Evolutionary conservation across 2,329 filamentous ascomycete species (phyloP).

Genomic region (Colletotrichum eremochloae): DNA sequence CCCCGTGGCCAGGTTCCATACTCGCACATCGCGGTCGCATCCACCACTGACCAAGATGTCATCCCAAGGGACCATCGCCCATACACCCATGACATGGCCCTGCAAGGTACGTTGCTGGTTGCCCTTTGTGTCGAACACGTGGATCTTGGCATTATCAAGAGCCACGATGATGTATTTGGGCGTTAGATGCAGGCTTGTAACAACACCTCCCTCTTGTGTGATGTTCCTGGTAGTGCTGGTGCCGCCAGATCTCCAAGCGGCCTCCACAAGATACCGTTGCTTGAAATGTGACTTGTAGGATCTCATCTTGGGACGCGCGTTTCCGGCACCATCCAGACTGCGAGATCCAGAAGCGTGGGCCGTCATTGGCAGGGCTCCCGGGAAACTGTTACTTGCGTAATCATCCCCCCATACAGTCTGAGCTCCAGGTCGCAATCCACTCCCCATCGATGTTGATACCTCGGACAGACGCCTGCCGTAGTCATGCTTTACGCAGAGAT

Average conservation of each 20-base stretch:
- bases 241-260: constrained; percentile 95
- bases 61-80: constrained; percentile 99
- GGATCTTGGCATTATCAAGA: constrained; percentile 97
- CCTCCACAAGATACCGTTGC: constrained; percentile 95
- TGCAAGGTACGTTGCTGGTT: constrained; percentile 89
- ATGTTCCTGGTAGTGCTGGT: constrained; percentile 86
- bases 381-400: constrained; percentile 58
- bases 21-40: constrained; percentile 94
- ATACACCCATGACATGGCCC: constrained; percentile 98
- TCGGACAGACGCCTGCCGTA: constrained; percentile 76
- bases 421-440: constrained; percentile 27
- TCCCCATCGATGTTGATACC: constrained; percentile 46
- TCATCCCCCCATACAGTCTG: constrained; percentile 42
- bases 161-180: constrained; percentile 97
- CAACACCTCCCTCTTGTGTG: constrained; percentile 95
- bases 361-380: constrained; percentile 57
- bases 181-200: constrained; percentile 94
- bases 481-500: constrained; percentile 94
- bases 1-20: constrained; percentile 97
- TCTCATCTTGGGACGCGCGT: constrained; percentile 73
- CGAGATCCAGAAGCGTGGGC: constrained; percentile 58
- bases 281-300: constrained; percentile 99
- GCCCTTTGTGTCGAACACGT: constrained; percentile 95
- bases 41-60: constrained; percentile 95
- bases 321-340: constrained; percentile 66